Base-by-base conservation (phyloP, 495 filamentous ascomycete species). In the Neurospora sp. region DNA sequence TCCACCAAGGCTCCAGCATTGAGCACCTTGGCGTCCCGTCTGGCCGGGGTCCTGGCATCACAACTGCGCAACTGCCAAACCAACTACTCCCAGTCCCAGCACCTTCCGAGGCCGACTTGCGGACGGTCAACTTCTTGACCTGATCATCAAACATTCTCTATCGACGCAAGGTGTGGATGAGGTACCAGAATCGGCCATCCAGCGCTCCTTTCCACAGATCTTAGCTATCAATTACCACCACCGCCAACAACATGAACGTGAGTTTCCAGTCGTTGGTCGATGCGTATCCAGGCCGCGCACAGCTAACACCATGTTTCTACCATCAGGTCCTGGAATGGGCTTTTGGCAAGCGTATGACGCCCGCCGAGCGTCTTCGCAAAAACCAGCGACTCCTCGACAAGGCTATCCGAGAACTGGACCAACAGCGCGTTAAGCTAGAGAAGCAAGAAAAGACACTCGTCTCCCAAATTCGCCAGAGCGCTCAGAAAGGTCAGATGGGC, bases 391-490 rank as follows among this genome's bases (percentile, higher is more conserved):
- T 96, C 70, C 90, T 98, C 70, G 95, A 99, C 83, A 96, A 97
- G 82, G 97, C 96, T 9, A 95, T 98, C 77, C 90, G 96, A 70
- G 96, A 99, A 83, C 87, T 98, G 22, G 96, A 99, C 76, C 90
- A 96, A 65, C 94, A 97, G 80, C 89, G 95, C 53, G 88, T 92
- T 59, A 99, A 99, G 84, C 87, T 99, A 8, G 96, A 98, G 81
- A 95, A 97, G 71, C 96, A 98, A 76, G 96, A 99, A 86, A 98
- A 98, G 89, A 97, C 97, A 79, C 87, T 99, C 17, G 89, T 98
- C 14, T 85, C 90, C 72, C 94, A 98, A 79, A 98, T 98, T 83
- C 97, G 97, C 84, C 95, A 97, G 86, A 96, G 93, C 76, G 96
- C 96, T 40, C 96, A 98, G 82, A 97, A 94, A 87, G 94, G 94